phyloP scores from a whole-genome alignment of 1,284 basidiomycete genomes.

The Volvariella volvacea region DNA sequence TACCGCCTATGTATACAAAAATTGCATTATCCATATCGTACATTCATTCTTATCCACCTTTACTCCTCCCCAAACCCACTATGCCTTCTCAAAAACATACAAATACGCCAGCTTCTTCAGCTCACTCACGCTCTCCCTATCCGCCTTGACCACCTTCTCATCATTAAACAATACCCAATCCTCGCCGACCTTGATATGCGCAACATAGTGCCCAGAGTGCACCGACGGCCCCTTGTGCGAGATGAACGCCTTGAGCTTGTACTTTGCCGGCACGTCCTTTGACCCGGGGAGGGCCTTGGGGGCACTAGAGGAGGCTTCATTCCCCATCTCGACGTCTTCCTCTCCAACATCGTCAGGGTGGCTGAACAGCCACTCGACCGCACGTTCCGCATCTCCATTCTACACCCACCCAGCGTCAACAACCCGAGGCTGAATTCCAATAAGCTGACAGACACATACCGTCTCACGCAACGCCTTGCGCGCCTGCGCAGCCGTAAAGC shows the following conservation, averaged over 20 bases:
- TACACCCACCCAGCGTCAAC: too few relatives aligned
- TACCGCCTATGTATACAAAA: too few relatives aligned
- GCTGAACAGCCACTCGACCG: conserved; percentile 96
- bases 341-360: conserved; percentile 87
- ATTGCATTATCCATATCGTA: too few relatives aligned
- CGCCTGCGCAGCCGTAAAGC: conserved; percentile 82
- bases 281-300: conserved; percentile 33
- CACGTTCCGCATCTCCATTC: conserved; percentile 75
- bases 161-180: conserved; percentile 91
- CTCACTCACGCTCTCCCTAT: conserved; percentile 63
- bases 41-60: not conserved
- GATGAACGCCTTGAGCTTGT: conserved; percentile 86
- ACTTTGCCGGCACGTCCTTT: conserved; percentile 66
- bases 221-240: conserved; percentile 96
- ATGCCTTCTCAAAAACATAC: conserved; percentile 77
- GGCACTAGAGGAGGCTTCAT: conserved; percentile 17
- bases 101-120: conserved; percentile 82
- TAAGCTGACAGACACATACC: conserved; percentile 38
- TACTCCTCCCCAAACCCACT: not conserved
- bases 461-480: conserved; percentile 85
- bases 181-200: conserved; percentile 58
- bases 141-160: conserved; percentile 90
- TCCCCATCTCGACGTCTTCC: conserved; percentile 29
- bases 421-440: not conserved
- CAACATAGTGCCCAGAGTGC: conserved; percentile 93